Conservation (phyloP, 2,329 filamentous ascomycete species). For the Diplodia mutila region DNA sequence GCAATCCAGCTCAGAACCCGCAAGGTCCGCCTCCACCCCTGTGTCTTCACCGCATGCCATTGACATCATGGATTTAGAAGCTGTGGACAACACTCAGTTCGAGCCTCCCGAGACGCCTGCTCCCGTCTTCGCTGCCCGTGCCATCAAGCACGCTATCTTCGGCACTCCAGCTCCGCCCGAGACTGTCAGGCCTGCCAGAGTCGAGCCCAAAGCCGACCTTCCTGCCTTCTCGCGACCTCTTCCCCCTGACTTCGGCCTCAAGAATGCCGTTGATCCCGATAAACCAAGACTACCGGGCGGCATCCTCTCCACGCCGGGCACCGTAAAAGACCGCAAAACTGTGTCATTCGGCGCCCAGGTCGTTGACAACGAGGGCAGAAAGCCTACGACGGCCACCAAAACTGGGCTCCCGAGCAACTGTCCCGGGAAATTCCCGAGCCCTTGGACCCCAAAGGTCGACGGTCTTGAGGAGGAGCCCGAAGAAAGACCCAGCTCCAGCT, state of each 20-base stretch:
- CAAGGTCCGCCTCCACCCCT: slow-evolving; percentile 9
- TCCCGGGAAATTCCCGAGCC: slow-evolving; percentile 55
- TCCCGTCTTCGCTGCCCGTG: slow-evolving; percentile 68
- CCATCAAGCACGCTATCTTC: slow-evolving; percentile 67
- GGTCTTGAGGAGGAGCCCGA: slow-evolving; percentile 30
- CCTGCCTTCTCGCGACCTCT: not conserved
- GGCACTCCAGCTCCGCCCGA: slow-evolving; percentile 63
- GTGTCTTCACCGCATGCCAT: not conserved
- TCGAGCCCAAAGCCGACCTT: not conserved
- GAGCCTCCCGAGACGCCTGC: slow-evolving; percentile 68
- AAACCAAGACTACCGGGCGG: slow-evolving; percentile 44
- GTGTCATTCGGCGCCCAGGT: slow-evolving; percentile 64
- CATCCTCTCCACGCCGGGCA: slow-evolving; percentile 67
- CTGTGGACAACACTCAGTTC: slow-evolving; percentile 15
- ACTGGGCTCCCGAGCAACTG: slow-evolving; percentile 53
- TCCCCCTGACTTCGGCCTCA: not conserved
- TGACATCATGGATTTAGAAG: slow-evolving; percentile 16
- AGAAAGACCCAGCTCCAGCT: slow-evolving; percentile 40
- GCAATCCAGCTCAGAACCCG: not conserved
- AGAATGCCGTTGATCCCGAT: not conserved
- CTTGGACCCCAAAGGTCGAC: slow-evolving; percentile 51
- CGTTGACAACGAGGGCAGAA: slow-evolving; percentile 59
- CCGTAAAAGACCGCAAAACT: slow-evolving; percentile 61
- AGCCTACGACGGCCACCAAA: slow-evolving; percentile 34
- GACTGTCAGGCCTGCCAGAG: slow-evolving; percentile 17